phyloP scores from a whole-genome alignment of 2,329 filamentous ascomycete species.

The Aspergillus intermedius region DNA sequence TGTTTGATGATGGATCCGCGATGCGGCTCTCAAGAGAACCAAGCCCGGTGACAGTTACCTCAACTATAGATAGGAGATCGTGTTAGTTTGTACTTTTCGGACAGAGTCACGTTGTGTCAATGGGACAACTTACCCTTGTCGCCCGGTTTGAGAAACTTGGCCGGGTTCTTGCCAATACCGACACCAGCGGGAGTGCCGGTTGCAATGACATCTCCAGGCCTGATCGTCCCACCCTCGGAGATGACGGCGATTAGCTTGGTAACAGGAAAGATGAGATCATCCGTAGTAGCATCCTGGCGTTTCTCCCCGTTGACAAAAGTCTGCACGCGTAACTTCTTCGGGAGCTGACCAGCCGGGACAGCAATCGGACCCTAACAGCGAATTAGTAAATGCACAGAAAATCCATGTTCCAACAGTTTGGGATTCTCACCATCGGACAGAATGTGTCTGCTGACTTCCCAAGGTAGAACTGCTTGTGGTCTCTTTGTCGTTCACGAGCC shows the following conservation, averaged over 20 bases:
- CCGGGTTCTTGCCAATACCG: slow-evolving; percentile 34
- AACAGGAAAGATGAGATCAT: slow-evolving; percentile 47
- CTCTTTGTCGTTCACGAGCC: slow-evolving; percentile 47
- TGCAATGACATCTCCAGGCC: slow-evolving; percentile 47
- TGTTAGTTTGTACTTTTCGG: slow-evolving; percentile 29
- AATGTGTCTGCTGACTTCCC: slow-evolving; percentile 53
- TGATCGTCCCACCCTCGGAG: slow-evolving; percentile 46
- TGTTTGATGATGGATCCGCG: slow-evolving; percentile 14
- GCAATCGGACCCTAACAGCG: slow-evolving; percentile 42
- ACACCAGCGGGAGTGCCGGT: slow-evolving; percentile 47
- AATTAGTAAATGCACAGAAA: too few species aligned
- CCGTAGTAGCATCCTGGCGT: slow-evolving; percentile 44
- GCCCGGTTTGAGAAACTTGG: not conserved
- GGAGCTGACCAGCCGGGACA: slow-evolving; percentile 42
- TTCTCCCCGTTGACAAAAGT: slow-evolving; percentile 48
- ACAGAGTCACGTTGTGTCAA: not conserved
- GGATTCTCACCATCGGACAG: slow-evolving; percentile 40
- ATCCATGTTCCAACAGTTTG: too few species aligned
- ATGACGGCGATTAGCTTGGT: slow-evolving; percentile 43
- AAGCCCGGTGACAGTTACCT: slow-evolving; percentile 37
- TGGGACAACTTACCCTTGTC: slow-evolving; percentile 1
- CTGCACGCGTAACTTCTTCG: slow-evolving; percentile 35
- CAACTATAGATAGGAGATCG: slow-evolving; percentile 35
- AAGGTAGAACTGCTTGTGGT: slow-evolving; percentile 57
- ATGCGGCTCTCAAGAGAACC: slow-evolving; percentile 41